These are phyloP conservation scores for Podila verticillata DNA, from an alignment of 192 early-diverging fungal species.

Conservation along the genomic window DNA sequence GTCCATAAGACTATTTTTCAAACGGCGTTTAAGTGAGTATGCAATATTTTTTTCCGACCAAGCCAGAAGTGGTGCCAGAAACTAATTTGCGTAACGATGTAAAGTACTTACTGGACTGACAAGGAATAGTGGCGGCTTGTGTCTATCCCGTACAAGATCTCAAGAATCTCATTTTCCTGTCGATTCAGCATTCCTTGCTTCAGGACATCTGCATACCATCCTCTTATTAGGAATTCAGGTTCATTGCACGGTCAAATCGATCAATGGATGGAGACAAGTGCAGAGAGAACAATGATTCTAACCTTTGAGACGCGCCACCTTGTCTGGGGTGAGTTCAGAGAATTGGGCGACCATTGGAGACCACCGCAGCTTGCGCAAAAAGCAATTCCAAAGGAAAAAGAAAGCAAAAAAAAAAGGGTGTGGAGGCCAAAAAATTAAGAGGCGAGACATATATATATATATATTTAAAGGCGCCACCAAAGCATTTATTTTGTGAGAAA, in stretches of 20 bases:
- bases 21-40: neutral
- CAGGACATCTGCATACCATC: slow-evolving; percentile 2
- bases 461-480: too few species aligned
- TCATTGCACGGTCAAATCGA: too few species aligned
- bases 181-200: slow-evolving; percentile 31
- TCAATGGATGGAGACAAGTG: too few species aligned
- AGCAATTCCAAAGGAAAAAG: too few species aligned
- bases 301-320: neutral
- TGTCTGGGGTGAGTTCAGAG: neutral
- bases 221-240: too few species aligned
- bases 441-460: too few species aligned
- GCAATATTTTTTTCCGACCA: neutral
- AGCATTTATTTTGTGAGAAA: too few species aligned
- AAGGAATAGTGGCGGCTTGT: slow-evolving; percentile 40
- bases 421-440: too few species aligned
- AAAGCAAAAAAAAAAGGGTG: too few species aligned
- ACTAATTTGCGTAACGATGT: too few species aligned
- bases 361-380: too few species aligned
- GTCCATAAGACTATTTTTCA: slow-evolving; percentile 17
- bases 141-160: slow-evolving; percentile 29
- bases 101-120: slow-evolving; percentile 28
- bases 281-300: too few species aligned
- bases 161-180: slow-evolving; percentile 32
- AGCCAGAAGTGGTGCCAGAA: neutral
- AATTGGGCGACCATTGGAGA: neutral